phyloP scores from a whole-genome alignment of 1,284 basidiomycete genomes.

The Tilletia indica region DNA sequence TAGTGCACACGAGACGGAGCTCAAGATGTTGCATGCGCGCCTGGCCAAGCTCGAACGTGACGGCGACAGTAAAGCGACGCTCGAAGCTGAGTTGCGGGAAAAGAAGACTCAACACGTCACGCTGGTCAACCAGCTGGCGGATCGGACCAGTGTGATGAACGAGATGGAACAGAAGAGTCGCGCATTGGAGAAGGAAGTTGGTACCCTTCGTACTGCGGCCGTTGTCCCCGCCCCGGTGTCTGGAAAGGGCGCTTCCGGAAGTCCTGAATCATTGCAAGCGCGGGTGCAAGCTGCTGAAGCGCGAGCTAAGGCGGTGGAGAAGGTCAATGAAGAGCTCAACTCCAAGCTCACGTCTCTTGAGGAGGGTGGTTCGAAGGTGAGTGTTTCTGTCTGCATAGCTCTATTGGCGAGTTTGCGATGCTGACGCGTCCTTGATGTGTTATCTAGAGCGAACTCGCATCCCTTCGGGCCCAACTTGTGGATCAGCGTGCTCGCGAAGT shows the following conservation, averaged over 20 bases:
- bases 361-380: conserved; percentile 17
- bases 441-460: conserved; percentile 3
- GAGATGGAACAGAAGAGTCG: conserved; percentile 2
- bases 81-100: conserved; percentile 1
- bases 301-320: not conserved
- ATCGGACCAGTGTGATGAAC: conserved; percentile 16
- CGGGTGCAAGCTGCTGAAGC: conserved; percentile 10
- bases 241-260: not conserved
- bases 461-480: not conserved
- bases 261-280: not conserved
- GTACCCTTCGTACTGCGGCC: not conserved
- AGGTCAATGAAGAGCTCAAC: not conserved
- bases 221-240: not conserved
- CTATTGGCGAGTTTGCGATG: not conserved
- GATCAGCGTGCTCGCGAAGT: conserved; percentile 38
- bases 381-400: not conserved
- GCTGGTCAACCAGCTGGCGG: conserved; percentile 11
- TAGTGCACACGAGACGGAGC: conserved; percentile 2
- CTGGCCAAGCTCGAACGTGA: conserved; percentile 14
- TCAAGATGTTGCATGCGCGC: conserved; percentile 10
- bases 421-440: not conserved
- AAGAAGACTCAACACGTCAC: not conserved
- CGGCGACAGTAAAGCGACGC: not conserved
- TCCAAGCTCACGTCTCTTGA: conserved; percentile 2
- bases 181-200: conserved; percentile 9